phyloP scores from a whole-genome alignment of 495 filamentous ascomycete genomes.

The Annulohypoxylon moriforme region DNA sequence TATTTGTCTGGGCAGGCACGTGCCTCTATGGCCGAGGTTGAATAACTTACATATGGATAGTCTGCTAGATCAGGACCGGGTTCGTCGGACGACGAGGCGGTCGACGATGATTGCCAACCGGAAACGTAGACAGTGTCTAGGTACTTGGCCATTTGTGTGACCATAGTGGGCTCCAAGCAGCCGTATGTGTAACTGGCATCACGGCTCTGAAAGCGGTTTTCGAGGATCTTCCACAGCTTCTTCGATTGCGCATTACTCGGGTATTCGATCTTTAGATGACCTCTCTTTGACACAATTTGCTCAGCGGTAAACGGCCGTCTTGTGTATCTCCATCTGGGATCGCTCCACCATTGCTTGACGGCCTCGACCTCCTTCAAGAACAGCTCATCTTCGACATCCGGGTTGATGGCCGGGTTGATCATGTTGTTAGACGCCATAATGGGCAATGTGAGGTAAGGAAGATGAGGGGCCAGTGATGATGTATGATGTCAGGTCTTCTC shows the following conservation, averaged over 20 bases:
- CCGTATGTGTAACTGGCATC: slow-evolving; percentile 95
- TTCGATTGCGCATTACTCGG: slow-evolving; percentile 87
- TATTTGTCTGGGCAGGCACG: not conserved
- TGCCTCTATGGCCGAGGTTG: not conserved
- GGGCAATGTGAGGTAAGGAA: slow-evolving; percentile 35
- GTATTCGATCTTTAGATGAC: slow-evolving; percentile 90
- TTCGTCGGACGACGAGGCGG: slow-evolving; percentile 92
- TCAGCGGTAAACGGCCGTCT: slow-evolving; percentile 94
- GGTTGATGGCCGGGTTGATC: slow-evolving; percentile 61
- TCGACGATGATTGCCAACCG: slow-evolving; percentile 98
- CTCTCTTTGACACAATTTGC: slow-evolving; percentile 95
- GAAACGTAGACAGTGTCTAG: slow-evolving; percentile 98
- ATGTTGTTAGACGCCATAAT: slow-evolving; percentile 68
- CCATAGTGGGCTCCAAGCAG: slow-evolving; percentile 96
- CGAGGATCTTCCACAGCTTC: slow-evolving; percentile 94
- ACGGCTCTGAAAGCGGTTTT: slow-evolving; percentile 83
- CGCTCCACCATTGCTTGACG: slow-evolving; percentile 94
- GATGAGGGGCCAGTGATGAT: slow-evolving; percentile 2
- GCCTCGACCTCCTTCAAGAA: slow-evolving; percentile 84
- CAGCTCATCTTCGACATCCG: slow-evolving; percentile 80
- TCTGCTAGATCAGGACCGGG: slow-evolving; percentile 98
- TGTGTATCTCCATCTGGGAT: slow-evolving; percentile 91
- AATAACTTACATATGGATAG: slow-evolving; percentile 85
- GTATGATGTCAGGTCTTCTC: slow-evolving; percentile 12
- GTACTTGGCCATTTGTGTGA: slow-evolving; percentile 99